phyloP scores from a whole-genome alignment of 169 alveolate genomes.

The Plasmodium malariae region DNA sequence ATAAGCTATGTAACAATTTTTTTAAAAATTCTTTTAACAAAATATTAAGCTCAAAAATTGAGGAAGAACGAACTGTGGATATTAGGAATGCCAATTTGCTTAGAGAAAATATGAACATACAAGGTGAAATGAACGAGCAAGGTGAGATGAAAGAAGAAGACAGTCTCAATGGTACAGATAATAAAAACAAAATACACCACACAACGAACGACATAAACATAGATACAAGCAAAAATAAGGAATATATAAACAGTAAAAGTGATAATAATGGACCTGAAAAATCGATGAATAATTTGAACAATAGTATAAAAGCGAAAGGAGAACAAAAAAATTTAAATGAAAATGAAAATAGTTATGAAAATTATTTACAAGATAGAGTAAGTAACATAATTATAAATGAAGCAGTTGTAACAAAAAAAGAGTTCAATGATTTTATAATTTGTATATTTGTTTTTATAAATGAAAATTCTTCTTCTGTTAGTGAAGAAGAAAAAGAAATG shows the following conservation, averaged over 20 bases:
- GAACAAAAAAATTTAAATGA: not conserved
- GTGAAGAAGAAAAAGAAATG: conserved; percentile 51
- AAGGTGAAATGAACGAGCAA: not conserved
- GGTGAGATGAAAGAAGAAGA: not conserved
- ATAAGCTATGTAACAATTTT: conserved; percentile 58
- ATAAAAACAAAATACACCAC: not conserved
- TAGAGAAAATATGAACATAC: not conserved
- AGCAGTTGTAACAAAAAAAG: not conserved
- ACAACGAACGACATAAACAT: not conserved
- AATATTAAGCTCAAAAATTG: conserved; percentile 16
- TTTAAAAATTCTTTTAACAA: conserved; percentile 59
- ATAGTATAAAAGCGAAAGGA: not conserved
- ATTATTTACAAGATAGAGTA: not conserved
- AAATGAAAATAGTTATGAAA: not conserved
- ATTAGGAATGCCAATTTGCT: no score
- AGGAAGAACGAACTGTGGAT: not conserved
- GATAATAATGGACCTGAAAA: not conserved
- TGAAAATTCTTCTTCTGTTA: not conserved
- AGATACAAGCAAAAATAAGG: not conserved
- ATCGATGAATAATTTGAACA: not conserved
- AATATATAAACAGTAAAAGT: not conserved
- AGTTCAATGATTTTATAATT: not conserved
- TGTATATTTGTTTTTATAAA: conserved; percentile 45
- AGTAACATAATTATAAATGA: not conserved
- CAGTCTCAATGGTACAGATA: not conserved